Conservation (phyloP, 108 stramenopile genomes). For the Fistulifera pelliculosa region DNA sequence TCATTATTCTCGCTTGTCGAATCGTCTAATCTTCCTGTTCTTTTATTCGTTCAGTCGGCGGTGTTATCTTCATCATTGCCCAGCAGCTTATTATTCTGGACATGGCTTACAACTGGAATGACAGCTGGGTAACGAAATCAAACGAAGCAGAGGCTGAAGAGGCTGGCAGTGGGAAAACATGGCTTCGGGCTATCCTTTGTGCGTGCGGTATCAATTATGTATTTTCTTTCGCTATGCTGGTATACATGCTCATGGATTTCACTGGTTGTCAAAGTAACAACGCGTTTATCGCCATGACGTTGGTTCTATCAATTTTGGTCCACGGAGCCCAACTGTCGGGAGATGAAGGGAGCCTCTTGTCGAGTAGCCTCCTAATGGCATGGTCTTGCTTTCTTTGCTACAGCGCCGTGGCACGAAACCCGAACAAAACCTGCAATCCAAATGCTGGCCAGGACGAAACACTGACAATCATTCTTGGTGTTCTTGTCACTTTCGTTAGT, state of each 20-base stretch:
- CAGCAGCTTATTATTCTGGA: conserved; percentile 83
- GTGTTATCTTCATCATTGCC: conserved; percentile 57
- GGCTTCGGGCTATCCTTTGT: conserved; percentile 72
- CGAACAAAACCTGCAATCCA: conserved; percentile 76
- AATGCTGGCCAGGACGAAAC: conserved; percentile 56
- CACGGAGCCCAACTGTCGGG: conserved; percentile 57
- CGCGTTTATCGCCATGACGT: conserved; percentile 79
- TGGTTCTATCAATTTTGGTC: conserved; percentile 44
- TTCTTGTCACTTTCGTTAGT: conserved; percentile 60
- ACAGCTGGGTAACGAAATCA: conserved; percentile 70
- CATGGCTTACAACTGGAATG: conserved; percentile 83
- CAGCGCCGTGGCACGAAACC: conserved; percentile 63
- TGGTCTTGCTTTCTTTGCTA: conserved; percentile 86
- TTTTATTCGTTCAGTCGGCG: conserved; percentile 29
- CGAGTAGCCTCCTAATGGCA: conserved; percentile 69
- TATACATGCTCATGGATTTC: conserved; percentile 73
- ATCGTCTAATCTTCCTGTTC: too few species aligned
- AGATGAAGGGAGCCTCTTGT: conserved; percentile 73
- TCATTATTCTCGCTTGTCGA: too few species aligned
- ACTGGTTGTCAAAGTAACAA: conserved; percentile 63
- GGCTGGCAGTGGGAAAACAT: conserved; percentile 57
- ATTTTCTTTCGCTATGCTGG: conserved; percentile 55
- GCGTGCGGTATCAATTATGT: conserved; percentile 57
- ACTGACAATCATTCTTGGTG: conserved; percentile 61
- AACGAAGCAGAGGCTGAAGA: conserved; percentile 65